phyloP scores from a whole-genome alignment of 176 grass and related monocot species.

The Elaeis guineensis region DNA sequence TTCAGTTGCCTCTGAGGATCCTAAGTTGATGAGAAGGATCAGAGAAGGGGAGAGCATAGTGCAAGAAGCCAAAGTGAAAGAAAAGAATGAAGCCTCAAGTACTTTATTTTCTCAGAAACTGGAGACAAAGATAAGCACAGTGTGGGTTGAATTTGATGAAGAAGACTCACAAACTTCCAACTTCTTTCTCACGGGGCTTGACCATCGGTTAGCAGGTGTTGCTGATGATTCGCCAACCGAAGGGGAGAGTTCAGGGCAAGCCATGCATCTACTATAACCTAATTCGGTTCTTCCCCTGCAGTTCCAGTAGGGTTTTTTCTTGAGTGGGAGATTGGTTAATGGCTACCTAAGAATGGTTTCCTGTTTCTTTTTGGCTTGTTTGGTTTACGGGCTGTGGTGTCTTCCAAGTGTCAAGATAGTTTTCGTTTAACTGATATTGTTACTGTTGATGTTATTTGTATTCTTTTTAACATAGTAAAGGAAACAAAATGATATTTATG shows the following conservation, averaged over 20 bases:
- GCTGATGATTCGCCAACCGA: background rate
- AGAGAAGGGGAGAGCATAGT: background rate
- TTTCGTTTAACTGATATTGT: background rate
- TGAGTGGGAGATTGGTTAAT: too few species aligned
- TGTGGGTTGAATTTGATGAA: conserved; percentile 80
- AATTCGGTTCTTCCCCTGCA: background rate
- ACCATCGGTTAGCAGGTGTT: too few species aligned
- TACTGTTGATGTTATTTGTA: background rate
- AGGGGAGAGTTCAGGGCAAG: background rate
- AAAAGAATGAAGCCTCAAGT: background rate
- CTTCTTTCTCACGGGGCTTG: too few species aligned
- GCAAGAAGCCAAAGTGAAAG: too few species aligned
- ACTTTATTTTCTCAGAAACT: background rate
- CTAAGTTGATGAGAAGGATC: background rate
- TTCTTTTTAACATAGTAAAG: background rate
- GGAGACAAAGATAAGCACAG: conserved; percentile 83
- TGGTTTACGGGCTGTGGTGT: background rate
- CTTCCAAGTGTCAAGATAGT: background rate
- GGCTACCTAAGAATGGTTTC: background rate
- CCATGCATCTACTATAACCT: background rate
- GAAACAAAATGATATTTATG: too few species aligned
- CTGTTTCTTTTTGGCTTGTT: background rate
- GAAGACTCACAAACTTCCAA: conserved; percentile 6
- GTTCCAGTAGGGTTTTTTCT: too few species aligned
- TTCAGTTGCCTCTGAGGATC: background rate